A percentile compares a stretch with the other conserved stretches of the same genome.
phyloP scores from a whole-genome alignment of 148 eudicot species.

The Salicornia ramosissima region DNA sequence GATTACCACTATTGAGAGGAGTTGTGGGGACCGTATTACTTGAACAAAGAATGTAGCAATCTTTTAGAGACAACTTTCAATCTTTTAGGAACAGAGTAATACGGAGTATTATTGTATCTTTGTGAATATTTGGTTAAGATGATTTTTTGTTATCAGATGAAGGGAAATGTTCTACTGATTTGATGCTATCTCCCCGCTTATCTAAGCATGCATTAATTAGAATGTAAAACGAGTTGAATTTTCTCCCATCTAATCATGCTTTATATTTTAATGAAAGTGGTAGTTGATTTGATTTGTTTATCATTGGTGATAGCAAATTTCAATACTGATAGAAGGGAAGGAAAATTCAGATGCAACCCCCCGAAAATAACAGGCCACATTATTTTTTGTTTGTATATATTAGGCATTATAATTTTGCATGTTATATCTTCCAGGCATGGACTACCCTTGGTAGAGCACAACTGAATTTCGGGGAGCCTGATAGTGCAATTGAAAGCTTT shows the following conservation, averaged over 20 bases:
- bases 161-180: neutral
- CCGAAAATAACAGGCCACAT: neutral
- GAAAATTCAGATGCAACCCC: neutral
- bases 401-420: neutral
- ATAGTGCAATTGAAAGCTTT: conserved; percentile 66
- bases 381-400: neutral
- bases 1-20: too few relatives aligned
- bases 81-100: too few relatives aligned
- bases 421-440: conserved; percentile 56
- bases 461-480: conserved; percentile 89
- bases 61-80: too few relatives aligned
- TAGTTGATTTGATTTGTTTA: neutral
- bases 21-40: too few relatives aligned
- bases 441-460: conserved; percentile 85
- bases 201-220: neutral
- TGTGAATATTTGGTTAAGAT: neutral
- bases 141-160: neutral
- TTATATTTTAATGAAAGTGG: neutral
- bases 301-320: neutral
- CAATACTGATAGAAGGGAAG: neutral
- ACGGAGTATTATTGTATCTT: too few relatives aligned
- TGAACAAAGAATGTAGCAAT: too few relatives aligned
- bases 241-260: neutral
- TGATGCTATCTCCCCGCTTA: neutral
- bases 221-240: neutral